Evolutionary conservation across 2,329 filamentous ascomycete species (phyloP).

Genomic region (Lachnellula arida): DNA sequence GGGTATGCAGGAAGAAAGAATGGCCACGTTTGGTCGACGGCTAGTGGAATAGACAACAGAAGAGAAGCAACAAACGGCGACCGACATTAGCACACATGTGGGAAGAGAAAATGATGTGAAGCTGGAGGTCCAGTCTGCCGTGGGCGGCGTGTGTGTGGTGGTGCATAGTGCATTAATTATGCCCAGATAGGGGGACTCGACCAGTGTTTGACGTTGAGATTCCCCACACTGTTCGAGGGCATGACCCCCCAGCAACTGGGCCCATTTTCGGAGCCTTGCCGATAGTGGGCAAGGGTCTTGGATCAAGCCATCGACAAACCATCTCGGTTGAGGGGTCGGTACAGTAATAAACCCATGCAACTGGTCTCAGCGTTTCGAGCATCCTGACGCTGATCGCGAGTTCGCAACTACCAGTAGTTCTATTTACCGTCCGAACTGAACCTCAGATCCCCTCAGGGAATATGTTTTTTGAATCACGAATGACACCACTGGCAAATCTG

Average conservation of each 20-base stretch:
- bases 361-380: slow-evolving; percentile 24
- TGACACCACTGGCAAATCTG: slow-evolving; percentile 18
- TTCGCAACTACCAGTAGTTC: slow-evolving; percentile 9
- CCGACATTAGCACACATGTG: slow-evolving; percentile 28
- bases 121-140: slow-evolving; percentile 5
- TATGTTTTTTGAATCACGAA: slow-evolving; percentile 27
- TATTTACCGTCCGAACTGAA: slow-evolving; percentile 29
- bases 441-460: slow-evolving; percentile 26
- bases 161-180: slow-evolving; percentile 32
- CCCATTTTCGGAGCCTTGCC: slow-evolving; percentile 29
- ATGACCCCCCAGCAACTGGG: slow-evolving; percentile 25
- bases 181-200: slow-evolving; percentile 25
- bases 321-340: slow-evolving; percentile 17
- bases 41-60: slow-evolving; percentile 26
- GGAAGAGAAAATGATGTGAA: slow-evolving; percentile 16
- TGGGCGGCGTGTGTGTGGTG: slow-evolving; percentile 8
- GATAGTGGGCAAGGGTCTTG: slow-evolving; percentile 26
- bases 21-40: slow-evolving; percentile 27
- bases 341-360: slow-evolving; percentile 12
- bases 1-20: slow-evolving; percentile 20
- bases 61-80: slow-evolving; percentile 26
- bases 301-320: slow-evolving; percentile 24
- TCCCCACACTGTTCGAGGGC: slow-evolving; percentile 28
- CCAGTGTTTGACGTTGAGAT: slow-evolving; percentile 33
- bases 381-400: slow-evolving; percentile 24